Conservation (phyloP, 2,329 filamentous ascomycete species). For the Claviceps lovelessii region DNA sequence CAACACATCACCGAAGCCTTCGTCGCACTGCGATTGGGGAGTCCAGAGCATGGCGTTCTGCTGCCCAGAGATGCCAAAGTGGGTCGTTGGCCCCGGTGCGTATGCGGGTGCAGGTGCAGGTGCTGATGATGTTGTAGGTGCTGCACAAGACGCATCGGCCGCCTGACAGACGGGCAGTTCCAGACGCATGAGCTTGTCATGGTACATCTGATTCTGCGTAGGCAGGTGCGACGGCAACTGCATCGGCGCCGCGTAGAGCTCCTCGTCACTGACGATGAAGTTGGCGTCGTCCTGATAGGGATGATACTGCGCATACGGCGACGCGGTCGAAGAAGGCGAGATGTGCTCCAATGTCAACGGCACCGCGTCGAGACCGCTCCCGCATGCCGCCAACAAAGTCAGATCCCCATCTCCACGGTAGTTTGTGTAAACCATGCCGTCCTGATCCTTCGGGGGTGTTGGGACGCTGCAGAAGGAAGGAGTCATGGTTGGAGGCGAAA, state of each 20-base stretch:
- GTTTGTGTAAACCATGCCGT: conserved; percentile 28
- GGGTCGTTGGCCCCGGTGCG: conserved; percentile 21
- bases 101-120: too few species aligned
- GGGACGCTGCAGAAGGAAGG: conserved; percentile 31
- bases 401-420: conserved; percentile 31
- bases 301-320: conserved; percentile 38
- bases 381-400: conserved; percentile 23
- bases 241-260: conserved; percentile 45
- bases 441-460: conserved; percentile 41
- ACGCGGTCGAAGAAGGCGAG: conserved; percentile 22
- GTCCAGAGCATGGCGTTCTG: conserved; percentile 56
- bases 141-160: conserved; percentile 12
- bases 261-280: conserved; percentile 46
- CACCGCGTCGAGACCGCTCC: conserved; percentile 26
- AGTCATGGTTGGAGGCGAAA: conserved; percentile 48
- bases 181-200: conserved; percentile 29
- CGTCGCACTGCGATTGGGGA: conserved; percentile 49
- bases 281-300: conserved; percentile 46
- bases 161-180: conserved; percentile 23
- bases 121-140: background rate
- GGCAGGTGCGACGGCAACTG: conserved; percentile 38
- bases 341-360: conserved; percentile 24
- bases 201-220: conserved; percentile 22
- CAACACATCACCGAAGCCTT: conserved; percentile 45
- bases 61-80: conserved; percentile 57